Evolutionary conservation across 306 rosid genomes (phyloP), one percentile per base, ranked within the genome.

Genomic region (Astragalus glycyphyllos): DNA sequence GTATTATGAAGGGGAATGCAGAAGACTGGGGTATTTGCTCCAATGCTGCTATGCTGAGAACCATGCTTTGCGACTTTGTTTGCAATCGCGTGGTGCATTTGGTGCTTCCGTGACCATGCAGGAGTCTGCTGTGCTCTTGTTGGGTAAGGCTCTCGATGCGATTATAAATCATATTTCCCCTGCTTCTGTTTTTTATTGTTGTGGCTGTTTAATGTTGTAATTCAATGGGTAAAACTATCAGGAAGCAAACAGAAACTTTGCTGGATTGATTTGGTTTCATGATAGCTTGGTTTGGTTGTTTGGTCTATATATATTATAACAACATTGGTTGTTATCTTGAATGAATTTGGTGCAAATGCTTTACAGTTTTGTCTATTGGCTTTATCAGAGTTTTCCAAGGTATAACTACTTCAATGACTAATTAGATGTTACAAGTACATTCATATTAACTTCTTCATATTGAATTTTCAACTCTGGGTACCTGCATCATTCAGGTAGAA

Each of bases 41-140:
- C 96, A 86, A 77, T 88, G 89, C 79, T 88, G 85, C 74, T 86
- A 74, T 80, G 97, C 97, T 2, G 98, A 90, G 90, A 93, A 90
- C 74, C 84, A 88, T 35, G 90, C 96, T 32, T 84, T 93, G 72
- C 91, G 96, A 26, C 64, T 88, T 78, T 74, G 83, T 81, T 70
- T 90, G 75, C 92, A 88, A 74, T 85, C 87, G 72, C 83, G 85
- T 75, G 68, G 77, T 42, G 79, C 87, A 58, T 84, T 65, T 79
- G 89, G 77, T 93, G 90, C 84, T 76, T 65, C 91, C 77, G 55
- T 79, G 77, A 59, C 91, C 83, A 83, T 78, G 97, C 98, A 86
- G 98, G 98, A 90, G 98, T 93, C 97, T 93, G 98, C 98, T 51
- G 98, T 92, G 86, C 98, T 92, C 97, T 84, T 92, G 62, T 73